Base-by-base conservation (phyloP, 2,329 filamentous ascomycete genomes). In the Apiospora kogelbergensis region DNA sequence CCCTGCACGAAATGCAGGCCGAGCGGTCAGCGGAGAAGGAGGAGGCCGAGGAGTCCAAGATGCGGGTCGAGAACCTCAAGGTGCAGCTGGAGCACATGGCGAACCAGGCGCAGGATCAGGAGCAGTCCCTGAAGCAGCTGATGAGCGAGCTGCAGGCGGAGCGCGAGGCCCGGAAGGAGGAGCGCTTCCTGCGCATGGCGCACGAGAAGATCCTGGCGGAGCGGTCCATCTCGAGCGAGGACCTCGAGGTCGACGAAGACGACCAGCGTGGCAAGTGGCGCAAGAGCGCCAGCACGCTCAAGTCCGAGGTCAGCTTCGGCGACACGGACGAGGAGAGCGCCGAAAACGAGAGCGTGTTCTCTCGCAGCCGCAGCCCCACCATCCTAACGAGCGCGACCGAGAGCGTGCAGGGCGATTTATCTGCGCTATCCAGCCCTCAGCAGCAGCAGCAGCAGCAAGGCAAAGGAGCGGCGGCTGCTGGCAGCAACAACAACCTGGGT, bases 11-110 rank as follows among this genome's bases (percentile, higher is more conserved):
- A 53, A 72, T 88, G 11, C 81, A 81, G 40, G 82, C 83, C 10
- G 88, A 90, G 74, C 82, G 83, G n/a, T 84, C 85, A 60, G 85
- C 83, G 0, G 81, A 86, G 72, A 74, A 74, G 17, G 89, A 90
- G 37, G 87, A 90, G 76, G 78, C 85, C 20, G 86, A 87, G 65
- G 88, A 90, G 74, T 82, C 85, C 22, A 82, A 86, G 67, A 85
- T 83, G 6, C 82, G 87, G 3, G 82, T 84, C 7, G 79, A 82
- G 24, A 84, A 88, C 73, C 81, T 91, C 48, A 88, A 87, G 76
- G 81, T 84, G 72, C 88, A 91, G 76, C 81, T 91, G 0, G 86
- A 90, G 72, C 85, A 84, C 64, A 88, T 91, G 82, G 85, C 86
- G 1, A 78, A 77, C 20, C 83, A 84, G 72, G 85, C 85, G 0